Percentiles rank a stretch among this genome's conserved stretches.
These are phyloP conservation scores for Trichoderma orchidacearum DNA, from an alignment of 495 filamentous ascomycete species.

Conservation along the genomic window DNA sequence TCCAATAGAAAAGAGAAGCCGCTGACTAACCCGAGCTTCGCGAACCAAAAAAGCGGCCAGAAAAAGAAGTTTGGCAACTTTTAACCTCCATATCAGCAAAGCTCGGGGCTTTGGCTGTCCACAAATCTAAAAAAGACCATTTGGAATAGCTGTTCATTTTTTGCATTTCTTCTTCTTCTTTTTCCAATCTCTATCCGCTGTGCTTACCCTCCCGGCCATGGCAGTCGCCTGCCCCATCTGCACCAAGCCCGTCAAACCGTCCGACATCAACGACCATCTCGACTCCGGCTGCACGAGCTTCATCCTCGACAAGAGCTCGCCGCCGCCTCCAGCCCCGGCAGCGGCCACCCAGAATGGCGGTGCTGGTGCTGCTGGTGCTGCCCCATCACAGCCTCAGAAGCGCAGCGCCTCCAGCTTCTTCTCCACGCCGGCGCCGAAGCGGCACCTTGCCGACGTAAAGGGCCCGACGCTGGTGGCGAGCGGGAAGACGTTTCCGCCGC, in stretches of 20 bases:
- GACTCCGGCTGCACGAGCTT: slow-evolving; percentile 67
- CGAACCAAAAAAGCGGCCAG: too few species aligned
- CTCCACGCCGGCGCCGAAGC: slow-evolving; percentile 50
- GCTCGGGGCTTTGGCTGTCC: too few species aligned
- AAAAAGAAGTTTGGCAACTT: too few species aligned
- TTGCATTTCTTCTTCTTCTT: not conserved
- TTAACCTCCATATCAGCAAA: too few species aligned
- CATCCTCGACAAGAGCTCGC: slow-evolving; percentile 27
- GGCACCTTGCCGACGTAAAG: slow-evolving; percentile 19
- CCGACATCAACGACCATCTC: slow-evolving; percentile 81
- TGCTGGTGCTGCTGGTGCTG: slow-evolving; percentile 9
- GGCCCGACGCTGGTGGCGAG: slow-evolving; percentile 12
- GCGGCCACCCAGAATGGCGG: slow-evolving; percentile 6
- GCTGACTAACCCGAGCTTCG: too few species aligned
- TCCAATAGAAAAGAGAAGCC: too few species aligned
- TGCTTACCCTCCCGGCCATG: slow-evolving; percentile 27
- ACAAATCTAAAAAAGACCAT: too few species aligned
- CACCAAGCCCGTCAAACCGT: slow-evolving; percentile 54
- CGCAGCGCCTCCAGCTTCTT: slow-evolving; percentile 60
- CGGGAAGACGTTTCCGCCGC: slow-evolving; percentile 7
- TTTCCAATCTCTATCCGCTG: not conserved
- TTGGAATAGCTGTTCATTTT: too few species aligned
- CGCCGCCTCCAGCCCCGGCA: slow-evolving; percentile 15
- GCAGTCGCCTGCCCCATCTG: slow-evolving; percentile 80
- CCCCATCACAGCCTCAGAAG: slow-evolving; percentile 32